Conservation (phyloP, 768 basidiomycete species). For the Tylopilus vinaceipallidus region DNA sequence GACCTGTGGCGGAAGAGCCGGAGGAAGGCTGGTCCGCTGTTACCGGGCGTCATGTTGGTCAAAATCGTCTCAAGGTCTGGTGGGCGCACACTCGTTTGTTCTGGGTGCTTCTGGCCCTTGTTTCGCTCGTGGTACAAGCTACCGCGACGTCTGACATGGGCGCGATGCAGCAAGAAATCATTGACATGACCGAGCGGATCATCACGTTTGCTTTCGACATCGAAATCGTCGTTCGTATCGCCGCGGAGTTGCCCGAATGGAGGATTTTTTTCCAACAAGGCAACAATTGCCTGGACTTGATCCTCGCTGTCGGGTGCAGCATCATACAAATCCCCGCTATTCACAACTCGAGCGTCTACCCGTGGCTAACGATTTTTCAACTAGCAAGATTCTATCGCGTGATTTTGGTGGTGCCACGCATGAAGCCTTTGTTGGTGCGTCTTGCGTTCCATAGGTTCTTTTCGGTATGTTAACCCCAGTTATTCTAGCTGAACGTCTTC, state of each 20-base stretch:
- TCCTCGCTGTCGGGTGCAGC: conserved; percentile 70
- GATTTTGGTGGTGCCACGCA: conserved; percentile 84
- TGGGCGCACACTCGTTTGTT: conserved; percentile 62
- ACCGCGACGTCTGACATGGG: conserved; percentile 55
- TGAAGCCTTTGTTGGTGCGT: conserved; percentile 79
- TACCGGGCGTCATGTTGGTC: conserved; percentile 42
- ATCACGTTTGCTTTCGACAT: conserved; percentile 85
- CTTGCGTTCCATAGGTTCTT: not conserved
- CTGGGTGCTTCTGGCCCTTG: conserved; percentile 75
- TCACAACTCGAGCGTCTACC: conserved; percentile 59
- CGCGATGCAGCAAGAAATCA: conserved; percentile 41
- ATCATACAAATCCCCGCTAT: conserved; percentile 86
- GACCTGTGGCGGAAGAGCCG: conserved; percentile 46
- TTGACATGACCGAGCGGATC: conserved; percentile 67
- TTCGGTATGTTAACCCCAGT: conserved; percentile 5
- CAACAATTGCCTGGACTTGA: conserved; percentile 71
- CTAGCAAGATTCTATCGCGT: conserved; percentile 88
- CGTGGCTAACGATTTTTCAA: conserved; percentile 91
- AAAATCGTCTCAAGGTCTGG: conserved; percentile 52
- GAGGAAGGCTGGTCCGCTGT: conserved; percentile 62
- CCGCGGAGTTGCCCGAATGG: conserved; percentile 79
- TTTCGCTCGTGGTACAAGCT: conserved; percentile 71
- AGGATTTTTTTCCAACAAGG: conserved; percentile 62
- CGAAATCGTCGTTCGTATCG: conserved; percentile 77
- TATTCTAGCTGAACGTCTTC: conserved; percentile 72